Evolutionary conservation across 345 rosid species (phyloP), one percentile per base, ranked within the genome.

Genomic region (Gossypium mustelinum): DNA sequence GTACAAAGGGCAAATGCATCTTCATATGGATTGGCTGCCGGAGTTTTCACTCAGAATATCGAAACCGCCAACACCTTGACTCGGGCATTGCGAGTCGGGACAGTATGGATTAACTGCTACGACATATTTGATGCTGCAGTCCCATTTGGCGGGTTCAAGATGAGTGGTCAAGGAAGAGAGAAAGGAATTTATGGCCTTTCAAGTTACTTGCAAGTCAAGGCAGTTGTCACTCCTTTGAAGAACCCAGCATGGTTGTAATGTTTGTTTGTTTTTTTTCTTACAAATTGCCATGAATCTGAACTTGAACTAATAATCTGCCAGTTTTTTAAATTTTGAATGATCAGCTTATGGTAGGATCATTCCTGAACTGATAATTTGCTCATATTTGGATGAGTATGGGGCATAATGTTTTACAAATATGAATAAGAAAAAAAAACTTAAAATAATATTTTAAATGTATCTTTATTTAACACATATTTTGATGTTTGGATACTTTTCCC

Each of bases 111-210:
- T 7, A 92, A 94, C 76, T 89, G 98, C 85, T 94, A 70, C 9
- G 94, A 94, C 76, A 67, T 85, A 39, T 86, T 94, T 44, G 98
- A 94, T 83, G 90, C 92, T 13, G 84, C 94, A 51, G 84, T 92
- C 76, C 98, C 98, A 43, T 92, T 94, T 74, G 98, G 97, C 12
- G 98, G 98, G 47, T 94, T 84, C 83, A 94, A 94, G 84, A 91
- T 91, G 97, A 94, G 97, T 71, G 98, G 98, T 6, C 80, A 79
- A 0, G 98, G 98, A 11, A 89, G 98, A 80, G 98, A 92, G 81
- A 92, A 94, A 84, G 93, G 98, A 27, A 76, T 88, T 45, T 89
- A 94, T 82, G 77, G 94, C 76, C 97, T 92, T 58, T 77, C 0
- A 74, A 89, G 84, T 79, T 94, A 92, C 88, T 82, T 91, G 91